Evolutionary conservation across 257 asterid genomes (phyloP).

Genomic region (Striga asiatica): DNA sequence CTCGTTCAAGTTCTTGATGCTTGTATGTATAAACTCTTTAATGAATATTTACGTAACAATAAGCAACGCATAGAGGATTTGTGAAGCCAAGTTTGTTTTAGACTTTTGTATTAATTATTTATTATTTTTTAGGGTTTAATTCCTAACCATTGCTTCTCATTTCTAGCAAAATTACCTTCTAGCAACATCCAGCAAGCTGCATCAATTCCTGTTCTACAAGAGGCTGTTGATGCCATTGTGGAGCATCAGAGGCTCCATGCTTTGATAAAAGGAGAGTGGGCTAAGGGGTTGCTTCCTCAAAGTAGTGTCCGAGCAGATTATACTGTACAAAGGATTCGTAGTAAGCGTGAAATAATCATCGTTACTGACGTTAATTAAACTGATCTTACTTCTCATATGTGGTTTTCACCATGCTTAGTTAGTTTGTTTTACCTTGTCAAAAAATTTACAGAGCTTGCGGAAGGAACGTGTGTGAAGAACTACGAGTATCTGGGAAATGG

Average conservation of each 20-base stretch:
- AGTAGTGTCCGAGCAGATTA: slow-evolving; percentile 67
- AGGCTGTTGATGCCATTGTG: slow-evolving; percentile 70
- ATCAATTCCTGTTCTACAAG: slow-evolving; percentile 52
- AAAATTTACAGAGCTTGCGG: slow-evolving; percentile 64
- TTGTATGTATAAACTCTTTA: slow-evolving; percentile 34
- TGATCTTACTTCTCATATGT: slow-evolving; percentile 9
- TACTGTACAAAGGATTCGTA: slow-evolving; percentile 67
- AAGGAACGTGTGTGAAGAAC: slow-evolving; percentile 90
- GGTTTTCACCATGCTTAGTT: slow-evolving; percentile 10
- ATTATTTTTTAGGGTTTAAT: neutral
- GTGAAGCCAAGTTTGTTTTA: slow-evolving; percentile 1
- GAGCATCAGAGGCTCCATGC: slow-evolving; percentile 91
- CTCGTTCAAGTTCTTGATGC: slow-evolving; percentile 69
- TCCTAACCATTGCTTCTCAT: slow-evolving; percentile 6
- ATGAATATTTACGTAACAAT: neutral
- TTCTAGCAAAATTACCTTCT: slow-evolving; percentile 45
- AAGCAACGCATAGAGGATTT: neutral
- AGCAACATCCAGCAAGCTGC: slow-evolving; percentile 46
- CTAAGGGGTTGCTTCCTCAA: slow-evolving; percentile 85
- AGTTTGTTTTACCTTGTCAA: slow-evolving; percentile 6
- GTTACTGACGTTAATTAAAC: neutral
- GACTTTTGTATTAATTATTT: neutral
- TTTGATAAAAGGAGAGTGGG: slow-evolving; percentile 92
- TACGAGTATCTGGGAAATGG: slow-evolving; percentile 80
- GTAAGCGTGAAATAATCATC: slow-evolving; percentile 31